Evolutionary conservation across 2,329 filamentous ascomycete genomes (phyloP).

Genomic region (Pseudogymnoascus sp.): DNA sequence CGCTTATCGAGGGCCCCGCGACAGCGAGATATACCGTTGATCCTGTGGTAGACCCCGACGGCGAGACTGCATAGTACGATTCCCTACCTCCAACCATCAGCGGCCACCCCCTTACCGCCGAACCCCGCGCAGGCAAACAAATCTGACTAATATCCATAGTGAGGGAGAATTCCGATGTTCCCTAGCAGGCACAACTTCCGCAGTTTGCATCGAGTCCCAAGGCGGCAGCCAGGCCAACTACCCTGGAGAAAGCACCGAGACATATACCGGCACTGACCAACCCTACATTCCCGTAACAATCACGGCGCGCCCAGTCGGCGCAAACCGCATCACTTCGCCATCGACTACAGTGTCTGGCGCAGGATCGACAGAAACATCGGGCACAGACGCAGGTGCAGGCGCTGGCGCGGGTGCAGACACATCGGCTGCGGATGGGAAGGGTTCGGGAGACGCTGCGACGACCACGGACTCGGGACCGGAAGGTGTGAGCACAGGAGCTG

Average conservation of each 20-base stretch:
- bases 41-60: slow-evolving; percentile 11
- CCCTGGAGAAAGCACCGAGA: slow-evolving; percentile 17
- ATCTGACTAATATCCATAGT: slow-evolving; percentile 10
- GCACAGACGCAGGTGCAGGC: slow-evolving; percentile 6
- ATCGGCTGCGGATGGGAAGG: slow-evolving; percentile 1
- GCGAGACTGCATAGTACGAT: slow-evolving; percentile 15
- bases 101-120: not conserved
- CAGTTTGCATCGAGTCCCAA: slow-evolving; percentile 18
- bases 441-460: not conserved
- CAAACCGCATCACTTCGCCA: not conserved
- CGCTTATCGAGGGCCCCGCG: slow-evolving; percentile 17
- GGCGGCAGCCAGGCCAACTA: slow-evolving; percentile 19
- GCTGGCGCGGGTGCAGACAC: not conserved
- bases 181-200: slow-evolving; percentile 18
- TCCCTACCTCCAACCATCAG: not conserved
- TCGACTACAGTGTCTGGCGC: slow-evolving; percentile 3
- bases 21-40: slow-evolving; percentile 17
- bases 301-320: slow-evolving; percentile 12
- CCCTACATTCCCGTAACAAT: slow-evolving; percentile 17
- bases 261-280: slow-evolving; percentile 15
- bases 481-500: slow-evolving; percentile 12
- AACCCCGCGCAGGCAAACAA: not conserved
- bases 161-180: slow-evolving; percentile 18
- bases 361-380: not conserved
- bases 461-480: not conserved